Conservation (phyloP, 2,329 filamentous ascomycete genomes). For the Cladosporium sp. region DNA sequence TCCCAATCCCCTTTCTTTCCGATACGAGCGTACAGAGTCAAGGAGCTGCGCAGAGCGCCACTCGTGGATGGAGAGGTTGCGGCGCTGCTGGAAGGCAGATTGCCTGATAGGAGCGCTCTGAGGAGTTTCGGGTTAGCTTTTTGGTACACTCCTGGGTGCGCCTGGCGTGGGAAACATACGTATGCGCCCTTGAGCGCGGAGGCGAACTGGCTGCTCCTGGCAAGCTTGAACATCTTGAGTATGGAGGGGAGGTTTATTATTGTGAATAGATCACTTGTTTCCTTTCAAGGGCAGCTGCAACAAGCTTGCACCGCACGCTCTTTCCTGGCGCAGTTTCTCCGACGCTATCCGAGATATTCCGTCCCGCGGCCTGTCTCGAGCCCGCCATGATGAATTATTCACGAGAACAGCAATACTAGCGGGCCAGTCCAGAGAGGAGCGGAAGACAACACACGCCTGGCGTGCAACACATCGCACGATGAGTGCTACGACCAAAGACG, state of each 20-base stretch:
- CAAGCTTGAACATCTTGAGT: slow-evolving; percentile 74
- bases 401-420: background rate
- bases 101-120: slow-evolving; percentile 55
- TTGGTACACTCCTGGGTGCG: background rate
- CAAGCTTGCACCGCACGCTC: background rate
- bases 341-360: background rate
- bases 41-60: slow-evolving; percentile 93
- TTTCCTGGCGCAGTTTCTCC: background rate
- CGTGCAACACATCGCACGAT: background rate
- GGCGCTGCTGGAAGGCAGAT: slow-evolving; percentile 58
- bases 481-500: slow-evolving; percentile 6
- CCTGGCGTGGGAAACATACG: slow-evolving; percentile 42
- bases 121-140: slow-evolving; percentile 1
- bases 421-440: too few relatives aligned
- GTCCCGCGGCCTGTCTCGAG: too few relatives aligned
- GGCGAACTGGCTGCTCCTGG: slow-evolving; percentile 74
- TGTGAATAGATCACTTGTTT: slow-evolving; percentile 9
- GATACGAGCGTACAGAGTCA: slow-evolving; percentile 50
- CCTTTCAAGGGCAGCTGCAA: slow-evolving; percentile 2
- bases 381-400: background rate
- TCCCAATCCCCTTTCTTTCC: background rate
- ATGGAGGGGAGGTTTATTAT: background rate
- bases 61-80: slow-evolving; percentile 95
- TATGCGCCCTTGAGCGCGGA: slow-evolving; percentile 74
- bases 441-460: background rate